These are phyloP conservation scores for Citrus reticulata DNA, from an alignment of 345 rosid genomes.

Conservation along the genomic window DNA sequence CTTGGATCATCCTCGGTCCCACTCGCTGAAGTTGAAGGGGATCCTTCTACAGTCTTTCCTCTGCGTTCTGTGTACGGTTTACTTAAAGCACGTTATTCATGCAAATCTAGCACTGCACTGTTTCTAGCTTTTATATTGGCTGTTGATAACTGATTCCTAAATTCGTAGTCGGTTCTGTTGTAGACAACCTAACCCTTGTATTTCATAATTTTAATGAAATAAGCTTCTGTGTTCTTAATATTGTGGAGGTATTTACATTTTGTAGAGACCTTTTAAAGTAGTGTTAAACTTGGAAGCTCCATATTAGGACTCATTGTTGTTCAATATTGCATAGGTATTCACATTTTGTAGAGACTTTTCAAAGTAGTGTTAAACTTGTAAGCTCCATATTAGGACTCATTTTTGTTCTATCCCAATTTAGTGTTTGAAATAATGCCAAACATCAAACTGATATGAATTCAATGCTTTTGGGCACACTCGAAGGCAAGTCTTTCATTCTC, in stretches of 20 bases:
- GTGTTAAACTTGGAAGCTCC: background rate
- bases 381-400: background rate
- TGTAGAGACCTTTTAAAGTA: background rate
- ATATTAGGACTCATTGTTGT: background rate
- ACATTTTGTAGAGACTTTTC: background rate
- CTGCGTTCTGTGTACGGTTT: slow-evolving; percentile 69
- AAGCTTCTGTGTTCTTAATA: background rate
- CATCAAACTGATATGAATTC: background rate
- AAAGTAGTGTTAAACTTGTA: background rate
- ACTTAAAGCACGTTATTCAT: slow-evolving; percentile 5
- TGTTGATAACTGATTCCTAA: background rate
- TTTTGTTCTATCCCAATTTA: background rate
- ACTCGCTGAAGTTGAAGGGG: slow-evolving; percentile 51
- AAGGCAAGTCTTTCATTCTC: background rate
- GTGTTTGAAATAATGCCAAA: background rate
- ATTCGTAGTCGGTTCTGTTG: background rate
- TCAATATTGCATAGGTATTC: background rate
- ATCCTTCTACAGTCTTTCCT: slow-evolving; percentile 55
- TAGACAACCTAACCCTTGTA: background rate
- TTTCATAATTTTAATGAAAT: background rate
- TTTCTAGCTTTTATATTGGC: background rate
- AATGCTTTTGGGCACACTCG: background rate
- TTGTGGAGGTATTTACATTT: too few species aligned
- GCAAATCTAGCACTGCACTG: background rate
- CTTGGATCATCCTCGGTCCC: slow-evolving; percentile 69